Evolutionary conservation across 2,329 filamentous ascomycete species (phyloP), one percentile per base, ranked within the genome.

Genomic region (Arthrobotrys sinensis): DNA sequence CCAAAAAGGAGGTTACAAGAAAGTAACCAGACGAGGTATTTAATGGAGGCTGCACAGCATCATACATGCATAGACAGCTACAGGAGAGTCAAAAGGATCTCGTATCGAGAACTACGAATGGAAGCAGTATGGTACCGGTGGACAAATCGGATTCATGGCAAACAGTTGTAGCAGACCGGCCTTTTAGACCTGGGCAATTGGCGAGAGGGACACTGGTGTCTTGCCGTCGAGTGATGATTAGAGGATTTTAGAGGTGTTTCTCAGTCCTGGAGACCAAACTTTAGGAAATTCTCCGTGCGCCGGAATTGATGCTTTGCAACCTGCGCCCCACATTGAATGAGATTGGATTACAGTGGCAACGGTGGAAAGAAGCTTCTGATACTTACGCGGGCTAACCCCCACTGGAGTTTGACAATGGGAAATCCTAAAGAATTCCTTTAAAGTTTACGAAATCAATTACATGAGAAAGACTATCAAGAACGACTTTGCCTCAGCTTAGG

Each of bases 231-330:
- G 55, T 75, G 32, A 16, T 75, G 62, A 75, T 67, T 75, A 75
- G 52, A 73, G 70, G 70, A 52, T 75, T 67, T 63, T 73, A 50
- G 16, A 60, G 19, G 43, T 19, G 34, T 34, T 34, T 19, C 38
- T 62, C 14, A 4, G 12, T 16, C 34, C 28, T 34, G 16, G 40
- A 16, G 60, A 16, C 32, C 10, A 46, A 28, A 8, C 19, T 73
- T 70, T 71, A 78, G 75, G 75, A 78, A 72, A 78, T 78, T 78
- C 53, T 72, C 75, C 67, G 75, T 78, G 24, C 57, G 53, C 64
- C 60, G 70, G 63, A 67, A 40, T 73, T 65, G 69, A 50, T 48
- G 38, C 60, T 64, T 21, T 4, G 38, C 11, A 63, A 48, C 16
- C 36, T 64, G 46, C 24, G 69, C 57, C 63, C 43, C 69, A 46